Base-by-base conservation (phyloP, 306 rosid species). In the Fragaria nilgerrensis region DNA sequence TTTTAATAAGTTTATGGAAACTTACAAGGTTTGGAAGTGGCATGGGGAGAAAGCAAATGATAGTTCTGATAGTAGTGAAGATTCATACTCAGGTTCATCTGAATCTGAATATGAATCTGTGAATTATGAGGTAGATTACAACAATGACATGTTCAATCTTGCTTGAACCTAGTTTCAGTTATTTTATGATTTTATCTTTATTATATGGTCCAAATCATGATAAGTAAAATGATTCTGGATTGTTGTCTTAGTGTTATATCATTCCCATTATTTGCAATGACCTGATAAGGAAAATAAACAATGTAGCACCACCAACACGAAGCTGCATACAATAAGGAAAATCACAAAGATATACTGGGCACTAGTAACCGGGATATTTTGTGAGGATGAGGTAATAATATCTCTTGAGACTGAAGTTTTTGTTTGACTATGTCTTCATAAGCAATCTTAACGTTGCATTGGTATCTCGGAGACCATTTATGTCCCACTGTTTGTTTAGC, bases 331-430 rank as follows among this genome's bases (percentile, higher is more conserved):
- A 52, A 88, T 80, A 45, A 88, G 97, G 84, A 94, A 92, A 82
- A 88, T 95, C 64, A 83, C 86, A 39, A 95, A 92, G 86, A 75
- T 92, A 70, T 95, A 92, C 73, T 87, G 96, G 49, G 98, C 96
- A 50, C 92, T 88, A 69, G 93, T 79, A 36, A 87, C 88, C 77
- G 96, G 96, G 74, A 82, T 90, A 82, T 41, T 95, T 77, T 82
- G 81, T 77, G 82, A 85, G 76, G 97, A 95, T 65, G 81, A 86
- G 97, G 97, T 90, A 89, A 77, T 50, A 44, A 75, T 68, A 74
- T 70, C 43, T 23, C 13, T 3, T 39, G 64, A 56, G 43, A 47
- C 50, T 13, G 3, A 63, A 17, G 19, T 74, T 37, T 61, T 43
- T 29, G 65, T 25, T 22, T 37, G 6, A 34, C 27, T 72, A 17